A percentile compares a stretch with the other conserved stretches of the same genome.
These are phyloP conservation scores for Neonectria neomacrospora DNA, from an alignment of 2,329 filamentous ascomycete genomes.

Conservation along the genomic window DNA sequence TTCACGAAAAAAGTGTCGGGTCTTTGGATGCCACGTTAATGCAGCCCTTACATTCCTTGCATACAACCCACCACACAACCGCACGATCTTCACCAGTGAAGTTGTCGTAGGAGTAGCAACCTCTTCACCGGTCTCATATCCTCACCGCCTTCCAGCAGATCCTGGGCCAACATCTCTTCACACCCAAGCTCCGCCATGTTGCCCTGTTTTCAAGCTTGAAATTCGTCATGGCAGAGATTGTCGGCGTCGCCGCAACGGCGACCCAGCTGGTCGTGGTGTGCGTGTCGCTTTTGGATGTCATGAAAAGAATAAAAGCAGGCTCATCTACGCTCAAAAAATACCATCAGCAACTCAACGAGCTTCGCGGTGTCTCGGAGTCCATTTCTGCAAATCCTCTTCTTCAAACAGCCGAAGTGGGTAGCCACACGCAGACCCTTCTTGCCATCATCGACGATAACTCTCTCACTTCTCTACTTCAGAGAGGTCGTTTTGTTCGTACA, in stretches of 20 bases:
- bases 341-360: slow-evolving; percentile 37
- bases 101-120: slow-evolving; percentile 6
- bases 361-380: slow-evolving; percentile 30
- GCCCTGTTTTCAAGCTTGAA: slow-evolving; percentile 2
- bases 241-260: slow-evolving; percentile 38
- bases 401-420: slow-evolving; percentile 35
- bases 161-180: not conserved
- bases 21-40: slow-evolving; percentile 31
- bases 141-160: slow-evolving; percentile 29
- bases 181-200: not conserved
- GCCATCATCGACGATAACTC: slow-evolving; percentile 27
- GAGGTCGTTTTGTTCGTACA: not conserved
- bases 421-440: slow-evolving; percentile 29
- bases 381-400: slow-evolving; percentile 38
- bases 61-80: slow-evolving; percentile 13
- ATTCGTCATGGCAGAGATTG: slow-evolving; percentile 38
- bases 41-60: slow-evolving; percentile 26
- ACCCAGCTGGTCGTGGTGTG: slow-evolving; percentile 29
- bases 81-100: not conserved
- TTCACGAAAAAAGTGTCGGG: not conserved
- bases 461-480: not conserved
- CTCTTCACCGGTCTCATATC: not conserved
- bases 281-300: slow-evolving; percentile 31
- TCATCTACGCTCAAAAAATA: slow-evolving; percentile 28
- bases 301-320: slow-evolving; percentile 41